A percentile compares a stretch with the other conserved stretches of the same genome.
Conservation (phyloP, 495 filamentous ascomycete genomes). For the Talaromyces borbonicus region DNA sequence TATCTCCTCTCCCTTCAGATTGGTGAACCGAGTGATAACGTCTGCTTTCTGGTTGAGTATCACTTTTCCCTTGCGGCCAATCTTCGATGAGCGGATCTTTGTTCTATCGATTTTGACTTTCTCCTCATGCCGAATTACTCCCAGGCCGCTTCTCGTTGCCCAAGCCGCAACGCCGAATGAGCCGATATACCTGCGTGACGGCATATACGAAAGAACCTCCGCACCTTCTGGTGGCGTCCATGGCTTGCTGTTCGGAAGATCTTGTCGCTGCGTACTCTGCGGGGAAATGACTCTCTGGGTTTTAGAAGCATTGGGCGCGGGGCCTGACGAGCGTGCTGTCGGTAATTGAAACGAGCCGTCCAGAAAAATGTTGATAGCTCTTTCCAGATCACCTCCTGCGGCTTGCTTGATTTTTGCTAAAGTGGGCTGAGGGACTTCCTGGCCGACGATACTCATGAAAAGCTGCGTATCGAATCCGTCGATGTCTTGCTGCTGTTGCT, state of each 20-base stretch:
- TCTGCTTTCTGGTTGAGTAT: slow-evolving; percentile 54
- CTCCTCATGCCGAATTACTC: slow-evolving; percentile 67
- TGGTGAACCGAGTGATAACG: slow-evolving; percentile 91
- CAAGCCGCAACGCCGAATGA: slow-evolving; percentile 87
- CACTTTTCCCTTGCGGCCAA: slow-evolving; percentile 38
- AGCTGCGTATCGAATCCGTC: slow-evolving; percentile 54
- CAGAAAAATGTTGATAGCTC: slow-evolving; percentile 77
- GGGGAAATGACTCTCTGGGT: background rate
- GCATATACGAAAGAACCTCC: slow-evolving; percentile 33
- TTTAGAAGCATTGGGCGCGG: too few relatives aligned
- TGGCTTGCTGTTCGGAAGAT: too few relatives aligned
- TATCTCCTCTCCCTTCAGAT: slow-evolving; percentile 66
- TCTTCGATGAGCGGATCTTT: slow-evolving; percentile 42
- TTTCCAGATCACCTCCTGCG: slow-evolving; percentile 53
- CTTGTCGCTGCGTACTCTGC: too few relatives aligned
- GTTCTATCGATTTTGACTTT: slow-evolving; percentile 75
- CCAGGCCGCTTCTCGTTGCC: slow-evolving; percentile 76
- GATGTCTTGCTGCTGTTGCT: background rate
- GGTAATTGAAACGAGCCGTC: slow-evolving; percentile 96
- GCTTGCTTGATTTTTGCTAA: slow-evolving; percentile 44
- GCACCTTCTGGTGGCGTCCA: slow-evolving; percentile 3
- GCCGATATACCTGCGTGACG: slow-evolving; percentile 68
- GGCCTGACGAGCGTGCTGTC: slow-evolving; percentile 33
- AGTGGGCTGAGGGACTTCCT: slow-evolving; percentile 42
- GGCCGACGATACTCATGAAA: slow-evolving; percentile 64